Evolutionary conservation across 139 green algal genomes (phyloP), one percentile per base, ranked within the genome.

Genomic region (Coelastrella sp.): DNA sequence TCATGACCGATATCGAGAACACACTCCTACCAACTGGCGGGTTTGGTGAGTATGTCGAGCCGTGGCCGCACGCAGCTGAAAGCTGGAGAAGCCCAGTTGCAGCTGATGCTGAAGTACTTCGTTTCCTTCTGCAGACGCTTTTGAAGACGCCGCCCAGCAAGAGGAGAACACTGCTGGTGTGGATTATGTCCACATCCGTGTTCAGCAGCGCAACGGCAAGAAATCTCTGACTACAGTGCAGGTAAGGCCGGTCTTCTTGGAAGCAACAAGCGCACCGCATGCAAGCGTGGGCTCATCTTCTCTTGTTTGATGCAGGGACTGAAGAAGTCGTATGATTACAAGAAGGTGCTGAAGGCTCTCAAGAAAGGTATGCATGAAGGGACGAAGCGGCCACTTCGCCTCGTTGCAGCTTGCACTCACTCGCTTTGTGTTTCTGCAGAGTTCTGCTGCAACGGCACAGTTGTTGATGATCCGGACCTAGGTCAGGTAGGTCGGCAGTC

Each of bases 371-470:
- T 86, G 75, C 71, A 76, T 90, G 83, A 59, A 89, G 47, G 32
- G 23, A 14, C 23, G 14, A 5, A 80, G 64, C 19, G 57, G 65
- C 59, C 76, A 73, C 0, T 17, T 57, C 59, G 23, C 19, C 73
- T 75, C 5, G 13, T 7, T 80, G 60, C 22, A 68, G 20, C 88
- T 0, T 2, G 79, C 71, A 4, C 86, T 92, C 66, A 74, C 66
- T 6, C 79, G 8, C 87, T 66, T 22, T 57, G 54, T 22, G 5
- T 64, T 73, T 4, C n/a, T 75, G 84, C 94, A 97, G 96, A 99
- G 91, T 99, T 99, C 89, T 99, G 97, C 93, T 99, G 98, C 96
- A 99, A 99, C 97, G 98, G 98, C 73, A 98, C 94, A 19, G 97
- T 99, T 47, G 98, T 99, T 20, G 98, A 99, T 86, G 98, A 99